Evolutionary conservation across 768 basidiomycete genomes (phyloP), one percentile per base, ranked within the genome.

Genomic region (Boletellus emodensis): DNA sequence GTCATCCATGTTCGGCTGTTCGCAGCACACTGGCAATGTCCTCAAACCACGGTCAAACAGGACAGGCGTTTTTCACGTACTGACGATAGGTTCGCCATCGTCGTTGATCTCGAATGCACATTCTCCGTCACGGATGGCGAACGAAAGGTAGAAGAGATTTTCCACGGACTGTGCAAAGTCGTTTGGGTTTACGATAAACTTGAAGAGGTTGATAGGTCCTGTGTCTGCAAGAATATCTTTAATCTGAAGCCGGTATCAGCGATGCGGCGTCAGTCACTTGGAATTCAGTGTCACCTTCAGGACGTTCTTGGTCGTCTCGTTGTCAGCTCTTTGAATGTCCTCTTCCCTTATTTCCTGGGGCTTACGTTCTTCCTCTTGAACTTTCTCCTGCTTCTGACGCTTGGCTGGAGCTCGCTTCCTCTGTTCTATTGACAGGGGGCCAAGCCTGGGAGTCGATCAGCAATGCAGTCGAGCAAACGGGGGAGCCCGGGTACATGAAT

Each of bases 151-250:
- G 66, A 99, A 98, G 20, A 95, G 74, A 65, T 99, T 99, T 71
- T 99, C 96, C 13, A 98, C 92, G 0, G 90, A 91, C 64, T 99
- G 95, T 0, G 85, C 87, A 62, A 91, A 99, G 60, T 88, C 84
- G 26, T 85, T 69, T 12, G 96, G 96, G 63, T 99, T 95, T 55
- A 96, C 75, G 46, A 97, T 76, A 61, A 97, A 88, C 53, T 77
- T 71, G 73, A 97, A 97, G 26, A 96, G 68, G 59, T 96, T 96
- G 45, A 89, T 76, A 7, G 65, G 59, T 28, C 68, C 70, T n/a
- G 72, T 68, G 0, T 76, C 65, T 17, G 69, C 64, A 22, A 96
- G 74, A 8, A 90, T 70, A 4, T 75, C 67, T 61, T 78, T 75
- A 18, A 95, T 74, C 87, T 94, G 38, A 18, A 5, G 6, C 9